Base-by-base conservation (phyloP, 495 filamentous ascomycete genomes). In the Penicillium soppii region DNA sequence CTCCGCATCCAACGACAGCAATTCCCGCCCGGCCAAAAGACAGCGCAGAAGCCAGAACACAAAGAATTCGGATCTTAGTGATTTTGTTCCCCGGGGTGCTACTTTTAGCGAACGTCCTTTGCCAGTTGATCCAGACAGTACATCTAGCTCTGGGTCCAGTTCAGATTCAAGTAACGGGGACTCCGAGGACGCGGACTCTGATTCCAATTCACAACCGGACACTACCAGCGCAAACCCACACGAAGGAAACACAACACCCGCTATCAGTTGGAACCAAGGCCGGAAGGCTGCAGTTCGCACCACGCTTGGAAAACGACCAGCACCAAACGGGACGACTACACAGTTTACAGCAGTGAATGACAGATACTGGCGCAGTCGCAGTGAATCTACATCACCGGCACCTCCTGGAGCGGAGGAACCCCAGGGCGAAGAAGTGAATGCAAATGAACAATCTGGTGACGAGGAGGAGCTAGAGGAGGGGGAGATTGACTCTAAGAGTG, bases 211-310 rank as follows among this genome's bases (percentile, higher is more conserved):
- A 2, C 33, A 53, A n/a, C 58, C 59, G 17, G 55, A 55, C 8
- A 19, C 36, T 37, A 30, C 40, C 12, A 45, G 38, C 16, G 52
- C 35, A 36, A 67, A 65, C 43, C 59, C 57, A 27, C 59, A 66
- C 32, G 58, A 45, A 3, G 61, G 58, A 30, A 64, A 36, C 36
- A 68, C 65, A 7, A 62, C 66, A 35, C 63, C 65, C 7, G 63
- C 64, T 1, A 59, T 67, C 16, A 76, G 67, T 46, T 76, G 73
- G 73, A 76, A 76, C 42, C 65, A 70, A 39, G 65, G 62, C 10
- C 67, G 52, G 27, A 71, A 68, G 40, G 58, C 53, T 26, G 59
- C 66, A 1, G 66, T 74, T 21, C 59, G 72, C 13, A 76, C 70
- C 13, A 62, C 68, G 1, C 56, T 74, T 13, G 56, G 69, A 8